A percentile compares a stretch with the other conserved stretches of the same genome.
Conservation (phyloP, 371 early-diverging fungal genomes). For the Phascolomyces articulosus region DNA sequence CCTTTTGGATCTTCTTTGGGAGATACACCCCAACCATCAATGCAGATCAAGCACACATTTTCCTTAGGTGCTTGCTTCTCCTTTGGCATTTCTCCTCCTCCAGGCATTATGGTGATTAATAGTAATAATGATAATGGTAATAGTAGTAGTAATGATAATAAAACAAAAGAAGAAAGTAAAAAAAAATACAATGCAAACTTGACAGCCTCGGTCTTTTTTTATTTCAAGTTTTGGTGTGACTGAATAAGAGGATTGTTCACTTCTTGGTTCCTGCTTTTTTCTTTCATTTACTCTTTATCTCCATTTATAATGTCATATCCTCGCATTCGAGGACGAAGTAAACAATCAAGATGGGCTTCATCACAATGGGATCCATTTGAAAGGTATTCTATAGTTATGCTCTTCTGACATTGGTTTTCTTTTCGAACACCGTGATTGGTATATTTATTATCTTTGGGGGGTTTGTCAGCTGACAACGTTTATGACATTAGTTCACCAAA, state of each 20-base stretch:
- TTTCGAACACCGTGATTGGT: too few relatives aligned
- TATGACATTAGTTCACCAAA: neutral
- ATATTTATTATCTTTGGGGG: too few relatives aligned
- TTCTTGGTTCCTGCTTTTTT: neutral
- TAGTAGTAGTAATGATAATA: neutral
- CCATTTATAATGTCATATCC: neutral
- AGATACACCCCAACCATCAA: constrained; percentile 97
- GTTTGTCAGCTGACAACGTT: too few relatives aligned
- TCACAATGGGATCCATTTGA: neutral
- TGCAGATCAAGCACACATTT: constrained; percentile 79
- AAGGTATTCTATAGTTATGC: too few relatives aligned
- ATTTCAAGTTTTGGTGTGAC: too few relatives aligned
- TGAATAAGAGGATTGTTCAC: neutral
- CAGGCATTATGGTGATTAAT: constrained; percentile 42
- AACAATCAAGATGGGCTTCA: neutral
- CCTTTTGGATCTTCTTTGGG: constrained; percentile 68
- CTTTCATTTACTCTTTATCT: neutral
- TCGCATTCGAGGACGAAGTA: neutral
- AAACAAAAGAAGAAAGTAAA: neutral
- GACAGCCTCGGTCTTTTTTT: too few relatives aligned
- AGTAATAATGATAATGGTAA: neutral
- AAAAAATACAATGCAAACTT: neutral
- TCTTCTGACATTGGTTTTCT: too few relatives aligned
- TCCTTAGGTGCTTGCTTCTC: constrained; percentile 51
- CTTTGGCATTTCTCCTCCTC: constrained; percentile 53